These are phyloP conservation scores for Phytophthora crassamura DNA, from an alignment of 352 stramenopile genomes.

Conservation along the genomic window DNA sequence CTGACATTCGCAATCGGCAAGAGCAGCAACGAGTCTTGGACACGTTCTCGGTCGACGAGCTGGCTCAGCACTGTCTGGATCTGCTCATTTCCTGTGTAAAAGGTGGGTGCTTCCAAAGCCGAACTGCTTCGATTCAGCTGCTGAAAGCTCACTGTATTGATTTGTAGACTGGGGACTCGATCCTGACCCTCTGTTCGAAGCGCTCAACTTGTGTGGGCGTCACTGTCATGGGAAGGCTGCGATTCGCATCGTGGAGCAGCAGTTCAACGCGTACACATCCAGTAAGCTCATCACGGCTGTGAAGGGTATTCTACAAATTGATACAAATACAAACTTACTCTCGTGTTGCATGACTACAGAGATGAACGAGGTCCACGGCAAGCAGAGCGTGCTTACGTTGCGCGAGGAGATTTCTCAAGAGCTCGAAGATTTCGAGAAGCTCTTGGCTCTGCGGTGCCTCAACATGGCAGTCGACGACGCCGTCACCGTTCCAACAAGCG, in stretches of 20 bases:
- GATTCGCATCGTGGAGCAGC: slow-evolving; percentile 45
- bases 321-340: not conserved
- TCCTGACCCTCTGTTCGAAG: slow-evolving; percentile 66
- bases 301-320: not conserved
- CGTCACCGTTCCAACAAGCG: slow-evolving; percentile 52
- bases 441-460: slow-evolving; percentile 65
- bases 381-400: slow-evolving; percentile 54
- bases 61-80: slow-evolving; percentile 61
- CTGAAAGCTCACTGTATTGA: slow-evolving; percentile 2
- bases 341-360: slow-evolving; percentile 18
- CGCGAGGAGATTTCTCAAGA: slow-evolving; percentile 76
- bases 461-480: slow-evolving; percentile 55
- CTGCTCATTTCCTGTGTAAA: slow-evolving; percentile 66
- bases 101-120: slow-evolving; percentile 22
- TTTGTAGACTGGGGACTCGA: slow-evolving; percentile 72
- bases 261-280: slow-evolving; percentile 62
- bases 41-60: slow-evolving; percentile 44
- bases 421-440: slow-evolving; percentile 70
- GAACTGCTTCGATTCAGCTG: not conserved
- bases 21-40: slow-evolving; percentile 33
- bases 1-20: slow-evolving; percentile 34
- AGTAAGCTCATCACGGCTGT: slow-evolving; percentile 21
- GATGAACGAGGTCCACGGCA: slow-evolving; percentile 65
- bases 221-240: slow-evolving; percentile 55
- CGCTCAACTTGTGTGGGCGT: slow-evolving; percentile 65